Evolutionary conservation across 768 basidiomycete species (phyloP).

Genomic region (Chlorophyllum brunneum): DNA sequence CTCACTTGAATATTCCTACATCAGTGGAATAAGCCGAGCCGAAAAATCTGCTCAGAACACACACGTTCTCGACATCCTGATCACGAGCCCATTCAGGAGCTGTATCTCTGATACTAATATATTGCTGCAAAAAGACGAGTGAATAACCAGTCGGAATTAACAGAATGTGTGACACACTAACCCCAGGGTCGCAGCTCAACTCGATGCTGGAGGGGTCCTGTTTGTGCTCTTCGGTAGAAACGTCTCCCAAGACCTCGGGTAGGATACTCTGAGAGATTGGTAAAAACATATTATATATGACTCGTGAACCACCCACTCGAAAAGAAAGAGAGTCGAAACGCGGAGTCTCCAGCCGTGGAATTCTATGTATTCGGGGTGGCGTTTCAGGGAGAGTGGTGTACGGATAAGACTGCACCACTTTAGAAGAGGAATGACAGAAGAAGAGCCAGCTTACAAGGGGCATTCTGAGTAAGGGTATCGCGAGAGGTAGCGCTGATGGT

Average conservation of each 20-base stretch:
- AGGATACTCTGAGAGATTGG: neutral
- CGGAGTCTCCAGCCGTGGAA: conserved; percentile 2
- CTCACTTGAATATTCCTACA: neutral
- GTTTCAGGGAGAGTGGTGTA: neutral
- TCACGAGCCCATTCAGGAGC: neutral
- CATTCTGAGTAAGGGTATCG: conserved; percentile 1
- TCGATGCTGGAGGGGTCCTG: neutral
- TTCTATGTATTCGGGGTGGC: neutral
- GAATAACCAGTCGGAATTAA: neutral
- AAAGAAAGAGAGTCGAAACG: conserved; percentile 2
- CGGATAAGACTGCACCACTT: neutral
- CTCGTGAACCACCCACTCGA: neutral
- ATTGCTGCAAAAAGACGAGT: neutral
- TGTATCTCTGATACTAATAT: neutral
- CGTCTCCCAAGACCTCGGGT: neutral
- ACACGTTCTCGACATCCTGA: neutral
- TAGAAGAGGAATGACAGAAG: too few species aligned
- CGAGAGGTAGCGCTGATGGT: conserved; percentile 2
- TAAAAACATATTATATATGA: neutral
- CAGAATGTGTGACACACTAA: neutral
- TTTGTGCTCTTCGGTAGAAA: neutral
- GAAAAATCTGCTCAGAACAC: neutral
- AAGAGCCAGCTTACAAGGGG: neutral
- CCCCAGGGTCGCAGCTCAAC: neutral
- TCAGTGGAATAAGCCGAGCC: neutral